phyloP scores from a whole-genome alignment of 2,329 filamentous ascomycete genomes.

The Colletotrichum tofieldiae region DNA sequence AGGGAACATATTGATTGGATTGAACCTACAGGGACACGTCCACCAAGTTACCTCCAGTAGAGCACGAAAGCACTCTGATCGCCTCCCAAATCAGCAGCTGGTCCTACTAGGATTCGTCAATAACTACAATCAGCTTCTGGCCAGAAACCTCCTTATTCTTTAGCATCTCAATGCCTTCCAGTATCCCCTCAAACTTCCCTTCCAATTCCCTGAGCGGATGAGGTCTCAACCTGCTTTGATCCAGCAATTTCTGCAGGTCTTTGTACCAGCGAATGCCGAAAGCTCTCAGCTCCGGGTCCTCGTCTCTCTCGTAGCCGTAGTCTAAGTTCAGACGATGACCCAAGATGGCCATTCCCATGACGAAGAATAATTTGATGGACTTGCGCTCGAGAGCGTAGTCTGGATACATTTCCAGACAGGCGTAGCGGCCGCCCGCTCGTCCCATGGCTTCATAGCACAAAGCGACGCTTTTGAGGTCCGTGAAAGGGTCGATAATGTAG shows the following conservation, averaged over 20 bases:
- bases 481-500: constrained; percentile 58
- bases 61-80: too few relatives aligned
- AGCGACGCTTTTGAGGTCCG: constrained; percentile 49
- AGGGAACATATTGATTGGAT: too few relatives aligned
- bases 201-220: constrained; percentile 7
- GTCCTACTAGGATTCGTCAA: not conserved
- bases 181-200: not conserved
- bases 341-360: constrained; percentile 10
- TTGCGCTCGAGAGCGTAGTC: not conserved
- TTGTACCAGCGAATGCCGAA: constrained; percentile 2
- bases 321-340: constrained; percentile 10
- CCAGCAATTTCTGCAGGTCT: not conserved
- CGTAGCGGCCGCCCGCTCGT: constrained; percentile 22
- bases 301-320: constrained; percentile 10
- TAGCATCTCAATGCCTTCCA: constrained; percentile 1
- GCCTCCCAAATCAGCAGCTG: not conserved
- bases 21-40: too few relatives aligned
- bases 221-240: not conserved
- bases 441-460: constrained; percentile 58
- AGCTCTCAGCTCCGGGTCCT: not conserved
- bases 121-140: constrained; percentile 5
- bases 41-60: too few relatives aligned
- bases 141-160: constrained; percentile 19
- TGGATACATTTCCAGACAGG: constrained; percentile 18
- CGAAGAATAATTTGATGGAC: not conserved